A percentile compares a stretch with the other conserved stretches of the same genome.
These are phyloP conservation scores for Aspergillus fumigatiaffinis DNA, from an alignment of 2,329 filamentous ascomycete species.

Conservation along the genomic window DNA sequence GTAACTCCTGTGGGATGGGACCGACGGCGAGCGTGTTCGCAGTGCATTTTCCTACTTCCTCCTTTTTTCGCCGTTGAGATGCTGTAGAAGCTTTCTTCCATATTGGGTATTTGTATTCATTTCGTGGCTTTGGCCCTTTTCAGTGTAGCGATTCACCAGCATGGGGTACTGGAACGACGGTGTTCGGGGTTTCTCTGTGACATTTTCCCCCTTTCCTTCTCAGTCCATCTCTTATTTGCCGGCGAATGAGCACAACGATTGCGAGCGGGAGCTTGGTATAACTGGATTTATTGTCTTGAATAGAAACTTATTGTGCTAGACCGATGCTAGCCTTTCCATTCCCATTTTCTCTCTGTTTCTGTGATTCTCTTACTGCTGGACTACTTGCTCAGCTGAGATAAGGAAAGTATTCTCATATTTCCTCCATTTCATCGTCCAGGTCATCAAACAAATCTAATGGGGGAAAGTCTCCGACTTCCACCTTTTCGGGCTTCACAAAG, in stretches of 20 bases:
- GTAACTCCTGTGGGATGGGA: not conserved
- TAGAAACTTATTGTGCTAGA: not conserved
- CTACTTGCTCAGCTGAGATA: not conserved
- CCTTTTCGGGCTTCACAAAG: slow-evolving; percentile 60
- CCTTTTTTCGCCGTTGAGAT: not conserved
- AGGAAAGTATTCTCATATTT: slow-evolving; percentile 38
- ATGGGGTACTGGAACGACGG: slow-evolving; percentile 1
- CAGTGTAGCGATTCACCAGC: not conserved
- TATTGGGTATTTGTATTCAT: slow-evolving; percentile 1
- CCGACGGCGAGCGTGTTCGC: not conserved
- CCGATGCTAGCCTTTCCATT: not conserved
- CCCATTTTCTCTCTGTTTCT: not conserved
- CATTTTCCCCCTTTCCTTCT: slow-evolving; percentile 1
- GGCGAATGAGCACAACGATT: slow-evolving; percentile 4
- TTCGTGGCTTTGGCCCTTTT: not conserved
- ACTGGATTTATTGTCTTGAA: slow-evolving; percentile 3
- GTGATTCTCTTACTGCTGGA: not conserved
- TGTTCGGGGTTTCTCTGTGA: slow-evolving; percentile 1
- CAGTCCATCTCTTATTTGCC: not conserved
- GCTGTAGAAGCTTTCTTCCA: not conserved
- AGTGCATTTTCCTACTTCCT: not conserved
- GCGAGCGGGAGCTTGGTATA: not conserved
- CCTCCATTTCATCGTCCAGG: slow-evolving; percentile 53
- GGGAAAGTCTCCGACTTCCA: slow-evolving; percentile 59
- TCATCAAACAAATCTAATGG: slow-evolving; percentile 51